These are phyloP conservation scores for Naganishia kalamii DNA, from an alignment of 768 basidiomycete genomes.

Conservation along the genomic window DNA sequence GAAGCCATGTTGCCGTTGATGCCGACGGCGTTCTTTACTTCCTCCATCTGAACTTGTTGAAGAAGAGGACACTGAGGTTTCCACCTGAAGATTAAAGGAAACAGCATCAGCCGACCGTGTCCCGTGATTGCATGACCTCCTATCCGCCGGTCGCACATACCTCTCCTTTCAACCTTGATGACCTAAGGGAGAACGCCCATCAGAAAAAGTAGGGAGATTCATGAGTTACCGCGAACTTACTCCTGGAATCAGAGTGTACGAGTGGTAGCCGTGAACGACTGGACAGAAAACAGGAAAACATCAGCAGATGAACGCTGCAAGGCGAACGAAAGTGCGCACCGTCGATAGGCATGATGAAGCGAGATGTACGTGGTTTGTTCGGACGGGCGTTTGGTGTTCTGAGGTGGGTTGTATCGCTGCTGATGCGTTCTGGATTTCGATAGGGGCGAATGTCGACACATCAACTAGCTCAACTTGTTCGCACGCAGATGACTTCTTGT, in stretches of 20 bases:
- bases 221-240: background rate
- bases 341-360: conserved; percentile 6
- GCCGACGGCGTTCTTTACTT: conserved; percentile 8
- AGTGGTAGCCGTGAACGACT: conserved; percentile 11
- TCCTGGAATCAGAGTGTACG: conserved; percentile 11
- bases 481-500: too few species aligned
- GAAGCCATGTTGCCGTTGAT: too few species aligned
- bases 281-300: background rate
- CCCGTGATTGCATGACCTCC: background rate
- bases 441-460: background rate
- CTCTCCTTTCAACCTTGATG: conserved; percentile 5
- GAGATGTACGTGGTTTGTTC: too few species aligned
- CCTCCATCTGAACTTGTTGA: conserved; percentile 20
- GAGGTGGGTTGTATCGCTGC: too few species aligned
- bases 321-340: background rate
- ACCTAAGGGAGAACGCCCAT: background rate
- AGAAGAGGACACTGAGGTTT: conserved; percentile 9
- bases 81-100: background rate
- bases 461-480: too few species aligned
- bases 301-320: background rate
- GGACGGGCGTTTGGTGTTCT: too few species aligned
- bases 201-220: background rate
- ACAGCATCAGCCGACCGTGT: background rate
- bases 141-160: background rate
- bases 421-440: too few species aligned